A percentile compares a stretch with the other conserved stretches of the same genome.
Conservation (phyloP, 2,329 filamentous ascomycete species). For the Ceratocystis harringtonii region DNA sequence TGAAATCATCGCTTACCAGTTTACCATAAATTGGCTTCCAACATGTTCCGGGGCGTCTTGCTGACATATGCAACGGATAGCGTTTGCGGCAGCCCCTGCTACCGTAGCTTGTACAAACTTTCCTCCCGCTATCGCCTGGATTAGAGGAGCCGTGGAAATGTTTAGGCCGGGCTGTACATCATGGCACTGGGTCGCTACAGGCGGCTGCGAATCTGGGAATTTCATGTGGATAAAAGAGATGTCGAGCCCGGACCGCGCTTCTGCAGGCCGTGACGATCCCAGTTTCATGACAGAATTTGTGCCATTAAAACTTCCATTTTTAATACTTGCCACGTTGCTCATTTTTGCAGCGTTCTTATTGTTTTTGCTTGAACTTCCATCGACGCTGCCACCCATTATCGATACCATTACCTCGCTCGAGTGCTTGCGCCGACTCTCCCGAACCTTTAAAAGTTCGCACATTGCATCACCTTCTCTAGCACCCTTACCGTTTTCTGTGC, state of each 20-base stretch:
- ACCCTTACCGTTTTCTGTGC: not conserved
- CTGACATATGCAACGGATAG: conserved; percentile 43
- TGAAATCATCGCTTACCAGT: conserved; percentile 37
- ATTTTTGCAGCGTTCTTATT: not conserved
- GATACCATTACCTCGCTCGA: conserved; percentile 17
- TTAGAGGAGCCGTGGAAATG: not conserved
- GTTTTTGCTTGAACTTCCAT: conserved; percentile 22
- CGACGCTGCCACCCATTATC: conserved; percentile 14
- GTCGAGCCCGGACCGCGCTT: not conserved
- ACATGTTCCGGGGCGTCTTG: conserved; percentile 28
- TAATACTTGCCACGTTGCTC: not conserved
- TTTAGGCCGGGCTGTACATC: conserved; percentile 1
- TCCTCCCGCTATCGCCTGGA: conserved; percentile 17
- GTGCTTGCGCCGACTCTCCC: conserved; percentile 36
- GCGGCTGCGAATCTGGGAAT: not conserved
- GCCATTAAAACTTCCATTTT: not conserved
- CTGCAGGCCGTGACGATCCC: not conserved
- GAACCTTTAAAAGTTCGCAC: conserved; percentile 44
- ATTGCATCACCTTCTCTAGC: conserved; percentile 39
- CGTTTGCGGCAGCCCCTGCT: not conserved
- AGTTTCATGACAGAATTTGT: not conserved
- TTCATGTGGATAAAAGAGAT: not conserved
- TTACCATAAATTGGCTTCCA: conserved; percentile 40
- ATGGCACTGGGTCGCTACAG: not conserved
- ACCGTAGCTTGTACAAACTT: too few relatives aligned